Conservation (phyloP, 2,329 filamentous ascomycete genomes). For the Aspergillus fructus region DNA sequence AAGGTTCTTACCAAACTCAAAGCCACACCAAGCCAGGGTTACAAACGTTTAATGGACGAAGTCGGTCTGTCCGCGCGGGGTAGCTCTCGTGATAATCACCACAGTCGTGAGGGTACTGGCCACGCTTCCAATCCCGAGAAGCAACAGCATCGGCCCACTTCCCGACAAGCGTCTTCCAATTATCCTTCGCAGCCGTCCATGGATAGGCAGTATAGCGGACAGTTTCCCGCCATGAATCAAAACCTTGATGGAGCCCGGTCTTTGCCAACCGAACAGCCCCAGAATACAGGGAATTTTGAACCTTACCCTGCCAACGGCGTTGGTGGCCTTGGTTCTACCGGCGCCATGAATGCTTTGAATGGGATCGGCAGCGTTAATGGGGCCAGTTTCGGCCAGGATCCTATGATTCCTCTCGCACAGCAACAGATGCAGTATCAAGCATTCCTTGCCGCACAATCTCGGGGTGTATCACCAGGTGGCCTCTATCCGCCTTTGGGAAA, state of each 20-base stretch:
- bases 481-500: constrained; percentile 49
- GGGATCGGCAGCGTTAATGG: constrained; percentile 31
- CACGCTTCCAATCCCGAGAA: constrained; percentile 39
- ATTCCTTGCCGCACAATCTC: constrained; percentile 49
- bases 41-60: constrained; percentile 98
- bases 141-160: constrained; percentile 43
- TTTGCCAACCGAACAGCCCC: constrained; percentile 34
- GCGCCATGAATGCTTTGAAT: constrained; percentile 26
- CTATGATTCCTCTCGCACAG: constrained; percentile 43
- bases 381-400: constrained; percentile 38
- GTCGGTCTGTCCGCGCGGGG: constrained; percentile 72
- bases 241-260: constrained; percentile 38
- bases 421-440: constrained; percentile 60
- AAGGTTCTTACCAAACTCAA: constrained; percentile 86
- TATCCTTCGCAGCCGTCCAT: constrained; percentile 36
- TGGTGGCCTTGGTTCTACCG: constrained; percentile 25
- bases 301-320: constrained; percentile 38
- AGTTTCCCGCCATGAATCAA: constrained; percentile 38
- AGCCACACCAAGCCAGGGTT: constrained; percentile 89
- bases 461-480: constrained; percentile 43
- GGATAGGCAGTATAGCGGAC: constrained; percentile 45
- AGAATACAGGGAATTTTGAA: constrained; percentile 37
- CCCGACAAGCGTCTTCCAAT: constrained; percentile 40
- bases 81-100: constrained; percentile 39
- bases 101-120: constrained; percentile 33